Conservation (phyloP, 1,284 basidiomycete genomes). For the Melampsora larici-populina region DNA sequence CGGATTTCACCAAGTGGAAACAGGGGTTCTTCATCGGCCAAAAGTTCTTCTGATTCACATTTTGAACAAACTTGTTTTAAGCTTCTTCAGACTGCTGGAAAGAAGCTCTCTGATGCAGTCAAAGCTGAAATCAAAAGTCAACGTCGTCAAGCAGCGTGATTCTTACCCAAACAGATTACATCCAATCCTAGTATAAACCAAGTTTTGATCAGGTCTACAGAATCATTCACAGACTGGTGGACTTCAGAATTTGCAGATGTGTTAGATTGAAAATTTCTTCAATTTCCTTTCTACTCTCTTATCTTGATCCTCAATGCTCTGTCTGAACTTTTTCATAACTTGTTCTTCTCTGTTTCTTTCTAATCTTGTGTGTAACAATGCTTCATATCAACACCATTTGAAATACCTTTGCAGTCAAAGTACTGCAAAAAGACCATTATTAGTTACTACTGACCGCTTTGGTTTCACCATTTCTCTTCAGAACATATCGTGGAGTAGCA, state of each 20-base stretch:
- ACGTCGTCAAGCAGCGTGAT: not conserved
- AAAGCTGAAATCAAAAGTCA: not conserved
- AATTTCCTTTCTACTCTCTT: not conserved
- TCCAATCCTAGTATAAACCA: not conserved
- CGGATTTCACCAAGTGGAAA: not conserved
- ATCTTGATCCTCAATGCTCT: not conserved
- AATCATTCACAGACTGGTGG: not conserved
- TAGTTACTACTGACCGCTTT: too few relatives aligned
- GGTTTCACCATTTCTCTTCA: too few relatives aligned
- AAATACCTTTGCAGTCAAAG: too few relatives aligned
- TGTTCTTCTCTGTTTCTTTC: too few relatives aligned
- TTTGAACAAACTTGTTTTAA: conserved; percentile 4
- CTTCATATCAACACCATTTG: too few relatives aligned
- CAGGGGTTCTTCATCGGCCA: not conserved
- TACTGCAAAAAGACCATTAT: too few relatives aligned
- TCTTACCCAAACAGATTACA: not conserved
- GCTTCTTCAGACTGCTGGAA: not conserved
- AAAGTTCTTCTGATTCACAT: not conserved
- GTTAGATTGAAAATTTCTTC: not conserved
- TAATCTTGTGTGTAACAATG: too few relatives aligned
- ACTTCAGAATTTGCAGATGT: not conserved
- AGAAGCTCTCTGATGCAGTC: not conserved
- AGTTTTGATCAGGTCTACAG: not conserved
- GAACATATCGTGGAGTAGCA: too few relatives aligned
- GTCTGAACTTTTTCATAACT: too few relatives aligned